Base-by-base conservation (phyloP, 495 filamentous ascomycete species). In the Pseudotulostoma volvatum region DNA sequence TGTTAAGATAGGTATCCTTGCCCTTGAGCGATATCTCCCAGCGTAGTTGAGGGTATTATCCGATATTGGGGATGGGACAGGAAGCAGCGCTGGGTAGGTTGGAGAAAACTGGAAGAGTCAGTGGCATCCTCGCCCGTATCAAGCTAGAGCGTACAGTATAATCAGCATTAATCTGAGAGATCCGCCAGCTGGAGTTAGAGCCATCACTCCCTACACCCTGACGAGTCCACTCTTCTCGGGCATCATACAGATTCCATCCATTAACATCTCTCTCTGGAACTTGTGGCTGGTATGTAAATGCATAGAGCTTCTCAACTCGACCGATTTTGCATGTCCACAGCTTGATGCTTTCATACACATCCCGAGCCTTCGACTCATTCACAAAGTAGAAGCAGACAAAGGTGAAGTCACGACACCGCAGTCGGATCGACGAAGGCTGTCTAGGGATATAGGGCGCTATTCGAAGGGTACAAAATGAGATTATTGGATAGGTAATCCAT, bases 11-110 rank as follows among this genome's bases (percentile, higher is more conserved):
- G 90, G 90, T 59, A 99, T 83, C 41, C 90, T 74, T 34, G 76
- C 74, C 36, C 84, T 71, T 0, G 90, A 96, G 23, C 90, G 79
- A 59, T 88, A 96, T 41, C 70, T 67, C 43, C 81, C 81, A 8
- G 88, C 92, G 52, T 99, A 94, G 44, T 93, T 93, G 39, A 99
- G 73, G 33, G 85, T 85, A 46, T 87, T 96, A 59, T 99, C 90
- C 31, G 90, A 96, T 47, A 99, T 92, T 34, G 73, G 70, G 20
- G 77, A 74, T 15, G 90, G 90, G 13, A 96, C 84, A 18, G 74
- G 74, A 9, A 99, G 70, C 15, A 93, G 44, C 1, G 78, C 76
- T 25, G 90, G 90, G 55, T 99, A 99, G n/a, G 92, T 99, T 9
- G 83, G 77, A 19, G 86, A 93, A 52, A 94, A 96, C 76, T 82